Percentiles rank a stretch among this genome's conserved stretches.
Conservation (phyloP, 2,329 filamentous ascomycete genomes). For the Penicillium brevicompactum region DNA sequence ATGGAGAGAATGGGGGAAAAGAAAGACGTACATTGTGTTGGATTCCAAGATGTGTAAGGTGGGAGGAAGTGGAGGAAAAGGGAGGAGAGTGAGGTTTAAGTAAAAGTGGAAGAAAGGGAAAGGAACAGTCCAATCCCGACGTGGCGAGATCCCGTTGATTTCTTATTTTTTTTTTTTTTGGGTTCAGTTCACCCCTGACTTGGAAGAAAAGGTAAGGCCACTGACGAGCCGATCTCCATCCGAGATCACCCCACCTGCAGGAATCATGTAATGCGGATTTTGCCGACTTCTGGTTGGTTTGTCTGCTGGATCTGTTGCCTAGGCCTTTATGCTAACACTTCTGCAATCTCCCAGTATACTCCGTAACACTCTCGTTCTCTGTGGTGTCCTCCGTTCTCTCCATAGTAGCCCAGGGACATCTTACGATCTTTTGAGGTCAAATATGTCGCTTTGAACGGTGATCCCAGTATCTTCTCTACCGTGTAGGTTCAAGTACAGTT, state of each 20-base stretch:
- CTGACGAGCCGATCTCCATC: conserved; percentile 35
- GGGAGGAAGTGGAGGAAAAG: no score
- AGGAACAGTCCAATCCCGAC: conserved; percentile 31
- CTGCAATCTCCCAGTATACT: no score
- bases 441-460: neutral
- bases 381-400: no score
- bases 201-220: conserved; percentile 29
- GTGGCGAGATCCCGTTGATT: conserved; percentile 34
- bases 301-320: neutral
- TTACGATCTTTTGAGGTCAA: neutral
- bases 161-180: conserved; percentile 10
- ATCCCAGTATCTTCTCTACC: conserved; percentile 2
- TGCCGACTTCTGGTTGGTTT: conserved; percentile 13
- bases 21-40: conserved; percentile 13
- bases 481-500: conserved; percentile 4
- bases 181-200: conserved; percentile 15
- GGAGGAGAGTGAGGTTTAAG: neutral
- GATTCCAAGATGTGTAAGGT: neutral
- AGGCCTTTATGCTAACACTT: neutral
- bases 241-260: conserved; percentile 21
- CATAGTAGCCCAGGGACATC: neutral
- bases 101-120: conserved; percentile 4
- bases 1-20: neutral
- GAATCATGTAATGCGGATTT: conserved; percentile 9
- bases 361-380: no score